Evolutionary conservation across 2,329 filamentous ascomycete species (phyloP).

Genomic region (Cytospora leucostoma): DNA sequence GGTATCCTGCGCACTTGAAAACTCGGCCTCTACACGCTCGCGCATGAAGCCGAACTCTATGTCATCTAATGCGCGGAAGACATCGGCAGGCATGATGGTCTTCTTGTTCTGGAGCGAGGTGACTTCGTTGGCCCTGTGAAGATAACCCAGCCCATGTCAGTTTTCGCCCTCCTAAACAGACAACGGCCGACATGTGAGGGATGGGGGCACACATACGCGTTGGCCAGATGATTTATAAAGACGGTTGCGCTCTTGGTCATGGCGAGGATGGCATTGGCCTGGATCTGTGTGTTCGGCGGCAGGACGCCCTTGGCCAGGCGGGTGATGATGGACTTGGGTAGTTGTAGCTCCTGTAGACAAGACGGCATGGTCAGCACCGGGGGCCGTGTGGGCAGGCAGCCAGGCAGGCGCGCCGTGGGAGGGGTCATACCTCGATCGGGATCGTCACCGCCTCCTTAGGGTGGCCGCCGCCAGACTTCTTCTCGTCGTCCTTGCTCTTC

Average conservation of each 20-base stretch:
- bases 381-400: not conserved
- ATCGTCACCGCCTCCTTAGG: constrained; percentile 49
- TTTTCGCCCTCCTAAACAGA: not conserved
- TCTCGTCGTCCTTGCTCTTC: constrained; percentile 39
- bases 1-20: constrained; percentile 72
- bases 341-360: constrained; percentile 63
- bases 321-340: constrained; percentile 81
- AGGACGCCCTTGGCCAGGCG: constrained; percentile 78
- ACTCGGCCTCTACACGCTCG: constrained; percentile 70
- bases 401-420: not conserved
- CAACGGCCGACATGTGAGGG: not conserved
- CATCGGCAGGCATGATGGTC: constrained; percentile 74
- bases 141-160: constrained; percentile 5
- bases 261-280: constrained; percentile 77
- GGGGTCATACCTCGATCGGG: constrained; percentile 54
- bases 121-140: constrained; percentile 68
- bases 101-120: constrained; percentile 70
- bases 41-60: constrained; percentile 75
- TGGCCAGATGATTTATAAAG: constrained; percentile 78
- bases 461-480: constrained; percentile 35
- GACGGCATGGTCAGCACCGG: not conserved
- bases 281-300: constrained; percentile 79
- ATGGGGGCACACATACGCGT: constrained; percentile 60
- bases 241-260: constrained; percentile 81
- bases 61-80: constrained; percentile 75